Evolutionary conservation across 345 rosid genomes (phyloP).

Genomic region (Eucalyptus coolabah): DNA sequence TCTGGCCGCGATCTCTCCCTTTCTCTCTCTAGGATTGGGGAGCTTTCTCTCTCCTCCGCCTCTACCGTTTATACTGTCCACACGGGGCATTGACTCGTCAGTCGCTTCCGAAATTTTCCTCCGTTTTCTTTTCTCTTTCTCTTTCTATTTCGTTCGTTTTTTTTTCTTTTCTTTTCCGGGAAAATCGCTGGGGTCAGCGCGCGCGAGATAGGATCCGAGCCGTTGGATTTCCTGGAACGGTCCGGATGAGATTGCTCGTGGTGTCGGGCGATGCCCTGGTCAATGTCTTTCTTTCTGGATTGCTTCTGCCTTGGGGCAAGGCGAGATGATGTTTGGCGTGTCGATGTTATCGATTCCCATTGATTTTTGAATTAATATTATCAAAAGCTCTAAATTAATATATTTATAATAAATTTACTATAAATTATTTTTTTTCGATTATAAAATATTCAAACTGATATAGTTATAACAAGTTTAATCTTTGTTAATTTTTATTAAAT

Average conservation of each 20-base stretch:
- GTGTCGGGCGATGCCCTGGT: background rate
- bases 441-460: no score
- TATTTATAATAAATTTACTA: no score
- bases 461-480: accelerated
- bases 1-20: background rate
- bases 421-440: no score
- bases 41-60: background rate
- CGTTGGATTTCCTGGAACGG: background rate
- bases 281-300: background rate
- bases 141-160: no score
- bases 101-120: background rate
- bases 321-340: background rate
- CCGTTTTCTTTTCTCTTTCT: background rate
- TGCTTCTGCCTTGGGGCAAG: background rate
- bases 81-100: slow-evolving; percentile 2
- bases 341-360: background rate
- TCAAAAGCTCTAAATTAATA: no score
- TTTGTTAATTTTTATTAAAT: no score
- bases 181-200: background rate
- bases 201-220: background rate
- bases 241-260: background rate
- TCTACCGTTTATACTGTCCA: background rate
- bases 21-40: background rate
- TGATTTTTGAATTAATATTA: no score
- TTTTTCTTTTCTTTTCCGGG: background rate